Evolutionary conservation across 345 rosid species (phyloP), one percentile per base, ranked within the genome.

Genomic region (Raphanus sativus): DNA sequence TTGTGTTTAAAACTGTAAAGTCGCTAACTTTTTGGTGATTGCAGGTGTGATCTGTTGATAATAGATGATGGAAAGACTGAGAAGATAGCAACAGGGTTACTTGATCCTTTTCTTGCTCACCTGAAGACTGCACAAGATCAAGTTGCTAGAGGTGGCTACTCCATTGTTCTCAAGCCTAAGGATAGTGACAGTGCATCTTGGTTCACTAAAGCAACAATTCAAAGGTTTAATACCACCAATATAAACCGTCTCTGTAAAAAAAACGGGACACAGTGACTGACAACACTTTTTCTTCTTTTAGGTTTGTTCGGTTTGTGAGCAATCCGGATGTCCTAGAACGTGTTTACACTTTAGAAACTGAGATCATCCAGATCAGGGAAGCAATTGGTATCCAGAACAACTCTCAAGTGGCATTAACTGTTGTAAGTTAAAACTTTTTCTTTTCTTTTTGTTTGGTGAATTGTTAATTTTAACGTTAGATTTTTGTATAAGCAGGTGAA

Each of bases 271-370:
- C 32, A 62, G 3, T 68, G 25, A 12, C 5, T 68, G 25, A 12
- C 1, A 28, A 54, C 12, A 38, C 15, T 67, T 28, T 61, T 61
- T 1, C 15, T 38, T 73, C 71, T 66, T 71, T 56, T 77, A 95
- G 99, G 91, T 95, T 93, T 90, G 99, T 95, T 70, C 99, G 99
- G 26, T 95, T 95, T 82, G 98, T 95, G 75, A 95, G 94, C 77
- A 93, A 91, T 76, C 98, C 98, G 0, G 98, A 91, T 86, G 78
- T 93, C 36, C 69, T 95, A 77, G 98, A 95, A 73, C 84, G 98
- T 62, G 96, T 91, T 42, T 80, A 90, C 71, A 82, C 86, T 10
- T 70, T 89, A 56, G 99, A 95, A 85, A 91, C 97, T 50, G 99
- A 95, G 88, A 91, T 95, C 70, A 77, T 87, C 79, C 99, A 95